Evolutionary conservation across 2,329 filamentous ascomycete genomes (phyloP), one percentile per base, ranked within the genome.

Genomic region (Talaromyces sp.): DNA sequence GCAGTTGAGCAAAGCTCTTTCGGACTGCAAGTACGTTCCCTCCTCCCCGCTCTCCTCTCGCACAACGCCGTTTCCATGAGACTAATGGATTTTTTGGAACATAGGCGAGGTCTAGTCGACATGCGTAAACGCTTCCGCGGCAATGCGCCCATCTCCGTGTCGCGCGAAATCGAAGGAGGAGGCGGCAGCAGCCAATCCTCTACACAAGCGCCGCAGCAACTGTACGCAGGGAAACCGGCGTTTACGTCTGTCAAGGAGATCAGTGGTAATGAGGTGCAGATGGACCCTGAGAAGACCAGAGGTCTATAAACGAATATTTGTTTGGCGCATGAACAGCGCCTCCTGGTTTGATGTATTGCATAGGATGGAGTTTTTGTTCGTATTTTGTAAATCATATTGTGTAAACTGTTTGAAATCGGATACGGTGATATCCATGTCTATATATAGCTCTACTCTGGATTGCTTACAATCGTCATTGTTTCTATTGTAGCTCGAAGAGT

Each of bases 91-190:
- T 13, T 1, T 8, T 10, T 37, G 35, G 35, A 4, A 16, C 35
- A 45, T 54, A 80, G 78, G 75, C 90, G 94, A 69, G 95, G 95
- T 69, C 88, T 96, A 87, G 90, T 98, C 71, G 95, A 99, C 78
- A 99, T 99, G 95, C 91, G 95, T 77, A 98, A 98, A 82, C 90
- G 95, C 39, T 98, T 99, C 80, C 87, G 95, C 64, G 95, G 95
- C 65, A 98, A 98, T 82, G 87, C 92, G 77, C 93, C 95, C 62
- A 88, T 96, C 69, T 84, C 87, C 27, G 86, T 90, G 69, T 83
- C 88, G 71, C 84, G 88, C 74, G 83, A 89, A 69, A 77, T 86
- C 64, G 88, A 91, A 70, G 81, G 81, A 27, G 80, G 81, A 70
- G 81, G 81, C 31, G 80, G 81, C 11, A 74, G 76, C 56, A 66